These are phyloP conservation scores for Nadsonia starkeyi-henricii DNA, from an alignment of 1,139 yeast species.

Conservation along the genomic window DNA sequence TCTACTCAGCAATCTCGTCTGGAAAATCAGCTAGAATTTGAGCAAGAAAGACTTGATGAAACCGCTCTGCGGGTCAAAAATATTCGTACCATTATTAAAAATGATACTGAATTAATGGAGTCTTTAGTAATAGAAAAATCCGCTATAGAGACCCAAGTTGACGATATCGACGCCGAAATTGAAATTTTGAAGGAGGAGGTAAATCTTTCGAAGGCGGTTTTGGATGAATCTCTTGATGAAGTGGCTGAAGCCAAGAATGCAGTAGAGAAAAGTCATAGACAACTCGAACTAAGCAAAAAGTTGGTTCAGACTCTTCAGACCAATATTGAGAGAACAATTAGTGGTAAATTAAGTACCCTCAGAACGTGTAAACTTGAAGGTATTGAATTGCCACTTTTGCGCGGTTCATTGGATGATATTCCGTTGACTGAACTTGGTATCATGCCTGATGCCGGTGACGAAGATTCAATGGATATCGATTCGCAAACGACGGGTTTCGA, in stretches of 20 bases:
- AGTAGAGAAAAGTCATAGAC: constrained; percentile 1
- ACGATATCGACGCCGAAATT: constrained; percentile 35
- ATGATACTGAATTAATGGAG: constrained; percentile 26
- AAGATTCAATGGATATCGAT: constrained; percentile 9
- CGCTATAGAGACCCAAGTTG: constrained; percentile 27
- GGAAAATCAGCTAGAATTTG: constrained; percentile 51
- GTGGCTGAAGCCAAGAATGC: neutral
- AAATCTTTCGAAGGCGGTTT: constrained; percentile 14
- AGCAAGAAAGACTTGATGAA: constrained; percentile 40
- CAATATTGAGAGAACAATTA: constrained; percentile 37
- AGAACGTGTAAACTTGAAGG: constrained; percentile 68
- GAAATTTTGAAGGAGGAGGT: constrained; percentile 32
- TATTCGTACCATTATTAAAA: constrained; percentile 25
- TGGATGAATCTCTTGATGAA: neutral
- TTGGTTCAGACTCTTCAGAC: constrained; percentile 1
- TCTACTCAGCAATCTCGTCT: constrained; percentile 48
- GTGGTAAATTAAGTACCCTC: constrained; percentile 47
- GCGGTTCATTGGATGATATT: constrained; percentile 41
- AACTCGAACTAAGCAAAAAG: constrained; percentile 1
- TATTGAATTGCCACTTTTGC: constrained; percentile 46
- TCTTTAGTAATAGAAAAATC: constrained; percentile 22
- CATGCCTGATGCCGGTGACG: constrained; percentile 8
- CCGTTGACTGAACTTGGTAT: constrained; percentile 25
- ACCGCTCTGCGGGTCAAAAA: constrained; percentile 32
- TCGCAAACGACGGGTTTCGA: constrained; percentile 2